Percentiles rank a stretch among this genome's conserved stretches.
These are phyloP conservation scores for Ascochyta lentis DNA, from an alignment of 2,329 filamentous ascomycete genomes.

Conservation along the genomic window DNA sequence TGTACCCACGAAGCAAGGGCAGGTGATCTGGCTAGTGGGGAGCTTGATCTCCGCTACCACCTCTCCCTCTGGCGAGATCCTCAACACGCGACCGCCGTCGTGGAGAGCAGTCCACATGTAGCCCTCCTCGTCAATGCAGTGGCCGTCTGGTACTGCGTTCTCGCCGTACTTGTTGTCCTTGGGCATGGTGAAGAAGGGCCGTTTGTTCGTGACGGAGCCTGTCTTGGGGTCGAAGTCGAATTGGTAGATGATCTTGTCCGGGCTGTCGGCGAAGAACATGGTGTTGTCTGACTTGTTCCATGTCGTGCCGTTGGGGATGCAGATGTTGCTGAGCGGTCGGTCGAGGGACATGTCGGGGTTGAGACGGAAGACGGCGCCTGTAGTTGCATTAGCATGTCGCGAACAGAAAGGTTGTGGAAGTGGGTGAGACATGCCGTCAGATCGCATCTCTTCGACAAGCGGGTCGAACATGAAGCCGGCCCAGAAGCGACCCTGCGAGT, in stretches of 20 bases:
- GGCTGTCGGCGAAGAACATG: conserved; percentile 85
- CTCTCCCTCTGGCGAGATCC: conserved; percentile 72
- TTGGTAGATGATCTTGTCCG: conserved; percentile 71
- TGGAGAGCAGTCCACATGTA: conserved; percentile 90
- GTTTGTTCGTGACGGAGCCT: conserved; percentile 70
- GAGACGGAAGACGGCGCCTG: conserved; percentile 78
- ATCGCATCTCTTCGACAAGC: conserved; percentile 61
- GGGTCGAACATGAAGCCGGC: conserved; percentile 87
- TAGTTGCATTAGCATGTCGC: not conserved
- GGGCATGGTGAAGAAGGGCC: conserved; percentile 75
- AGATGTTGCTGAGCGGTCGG: conserved; percentile 67
- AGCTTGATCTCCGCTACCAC: conserved; percentile 76
- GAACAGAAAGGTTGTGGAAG: not conserved
- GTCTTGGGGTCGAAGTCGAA: conserved; percentile 75
- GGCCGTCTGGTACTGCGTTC: conserved; percentile 74
- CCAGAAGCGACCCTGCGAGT: conserved; percentile 83
- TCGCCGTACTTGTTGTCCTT: conserved; percentile 58
- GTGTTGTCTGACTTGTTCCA: conserved; percentile 77
- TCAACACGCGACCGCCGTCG: conserved; percentile 76
- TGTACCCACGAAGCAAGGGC: conserved; percentile 77
- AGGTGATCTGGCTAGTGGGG: conserved; percentile 81
- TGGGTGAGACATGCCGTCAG: conserved; percentile 42
- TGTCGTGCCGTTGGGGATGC: conserved; percentile 83
- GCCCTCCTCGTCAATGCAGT: conserved; percentile 82
- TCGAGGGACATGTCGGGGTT: conserved; percentile 66